Evolutionary conservation across 148 eudicot species (phyloP), one percentile per base, ranked within the genome.

Genomic region (Hydrangea macrophylla): DNA sequence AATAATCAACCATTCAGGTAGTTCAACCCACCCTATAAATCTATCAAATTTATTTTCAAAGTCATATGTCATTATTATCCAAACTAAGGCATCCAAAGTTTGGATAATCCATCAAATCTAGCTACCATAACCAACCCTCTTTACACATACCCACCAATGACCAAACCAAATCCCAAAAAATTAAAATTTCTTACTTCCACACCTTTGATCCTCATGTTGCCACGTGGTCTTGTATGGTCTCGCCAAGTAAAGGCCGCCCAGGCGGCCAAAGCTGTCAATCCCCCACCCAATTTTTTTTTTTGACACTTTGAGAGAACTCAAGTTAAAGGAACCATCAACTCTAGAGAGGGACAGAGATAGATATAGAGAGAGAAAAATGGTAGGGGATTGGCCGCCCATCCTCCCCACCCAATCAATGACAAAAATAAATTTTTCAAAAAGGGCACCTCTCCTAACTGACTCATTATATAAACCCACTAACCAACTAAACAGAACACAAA

Each of bases 11-110:
- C 51, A 54, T 48, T 60, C 60, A 59, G 81, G 78, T 74, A 68
- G 81, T 78, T 74, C 74, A 65, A 79, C 72, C 69, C 77, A 73
- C 70, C 73, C 55, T 58, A 61, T 30, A 48, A 35, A 4, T 35
- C 39, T 33, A 50, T 62, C 59, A 45, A 67, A 58, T 69, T 28
- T 28, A 40, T 5, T 31, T 67, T 55, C 33, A 66, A 62, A 51
- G 68, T 71, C 67, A 65, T 37, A n/a, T n/a, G 40, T 42, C 64
- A 64, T 53, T 64, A 54, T 31, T 51, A 55, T 31, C 18, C 65
- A 64, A 55, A 63, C 28, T 36, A 56, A 24, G 22, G 68, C 57
- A 62, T 63, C 58, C 30, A 53, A 12, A n/a, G 6, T 63, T 61
- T 20, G 25, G 54, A 71, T 40, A 39, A 55, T 72, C 63, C 40